Evolutionary conservation across 352 stramenopile species (phyloP).

Genomic region (Chrysophaeum taylorii): DNA sequence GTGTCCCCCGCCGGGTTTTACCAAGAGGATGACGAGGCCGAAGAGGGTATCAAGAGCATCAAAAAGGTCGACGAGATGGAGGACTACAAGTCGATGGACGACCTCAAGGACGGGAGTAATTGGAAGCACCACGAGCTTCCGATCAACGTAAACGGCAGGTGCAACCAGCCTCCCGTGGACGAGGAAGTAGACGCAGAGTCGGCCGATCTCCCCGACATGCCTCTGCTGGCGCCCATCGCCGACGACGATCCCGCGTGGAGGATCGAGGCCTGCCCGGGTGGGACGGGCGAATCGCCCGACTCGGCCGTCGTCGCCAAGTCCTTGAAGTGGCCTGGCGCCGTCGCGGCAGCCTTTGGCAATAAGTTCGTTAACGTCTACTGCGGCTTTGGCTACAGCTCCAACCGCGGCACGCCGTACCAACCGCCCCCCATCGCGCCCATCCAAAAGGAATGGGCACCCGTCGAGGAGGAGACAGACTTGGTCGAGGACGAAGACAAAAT

Average conservation of each 20-base stretch:
- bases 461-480: not conserved
- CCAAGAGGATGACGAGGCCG: constrained; percentile 45
- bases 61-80: constrained; percentile 44
- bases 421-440: not conserved
- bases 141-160: constrained; percentile 64
- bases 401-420: not conserved
- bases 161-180: constrained; percentile 54
- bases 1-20: constrained; percentile 66
- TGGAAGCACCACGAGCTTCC: constrained; percentile 67
- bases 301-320: constrained; percentile 50
- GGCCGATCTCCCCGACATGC: constrained; percentile 15
- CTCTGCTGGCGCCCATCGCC: constrained; percentile 31
- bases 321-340: constrained; percentile 62
- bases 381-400: constrained; percentile 25
- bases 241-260: constrained; percentile 31
- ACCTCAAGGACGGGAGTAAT: constrained; percentile 48
- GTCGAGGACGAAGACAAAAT: constrained; percentile 4
- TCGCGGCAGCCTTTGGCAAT: constrained; percentile 61
- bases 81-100: constrained; percentile 48
- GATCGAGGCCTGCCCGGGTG: constrained; percentile 17
- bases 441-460: not conserved
- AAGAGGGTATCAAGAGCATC: constrained; percentile 40
- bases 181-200: constrained; percentile 53
- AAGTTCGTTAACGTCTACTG: constrained; percentile 73
- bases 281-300: constrained; percentile 52